Base-by-base conservation (phyloP, 2,329 filamentous ascomycete species). In the Xylaria polymorpha region DNA sequence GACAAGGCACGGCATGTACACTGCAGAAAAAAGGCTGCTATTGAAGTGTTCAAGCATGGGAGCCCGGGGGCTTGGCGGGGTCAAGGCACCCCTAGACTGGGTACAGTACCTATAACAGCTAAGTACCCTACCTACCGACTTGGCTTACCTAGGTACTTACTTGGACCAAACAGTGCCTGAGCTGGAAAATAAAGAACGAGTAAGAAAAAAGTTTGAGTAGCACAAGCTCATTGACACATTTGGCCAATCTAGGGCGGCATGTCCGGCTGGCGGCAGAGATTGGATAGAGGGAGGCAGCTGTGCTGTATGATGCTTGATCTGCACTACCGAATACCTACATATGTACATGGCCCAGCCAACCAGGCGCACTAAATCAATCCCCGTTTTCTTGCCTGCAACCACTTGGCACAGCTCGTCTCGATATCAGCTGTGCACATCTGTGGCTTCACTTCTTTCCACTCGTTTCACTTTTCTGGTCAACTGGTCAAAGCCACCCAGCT, bases 391-490 rank as follows among this genome's bases (percentile, higher is more conserved):
- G 50, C 41, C 50, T 61, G 58, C 61, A 65, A 64, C 55, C 39
- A 48, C 66, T 51, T 37, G 20, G 46, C 39, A 43, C 55, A 25
- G 44, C 56, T 46, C 22, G 56, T 39, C 39, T 65, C 32, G 58
- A 62, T 15, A 48, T 44, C 61, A 44, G 66, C 55, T 53, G 60
- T 56, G 48, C 37, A 8, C 14, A 10, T 64, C 37, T 64, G 57
- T 67, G 64, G 67, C 69, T 69, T 71, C 64, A 67, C 37, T 53
- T 64, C 32, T 55, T 63, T 48, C 67, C 59, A 43, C 51, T 51
- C 51, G 3, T 55, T 71, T 60, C 53, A 41, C 51, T 63, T 43
- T 57, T 57, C 35, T 39, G 51, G 51, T 39, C 29, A 51, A 56
- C 35, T 37, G 51, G 51, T 39, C 51, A 39, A 56, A 56, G 51